A percentile compares a stretch with the other conserved stretches of the same genome.
phyloP scores from a whole-genome alignment of 352 stramenopile genomes.

The Pythium brachiatum region DNA sequence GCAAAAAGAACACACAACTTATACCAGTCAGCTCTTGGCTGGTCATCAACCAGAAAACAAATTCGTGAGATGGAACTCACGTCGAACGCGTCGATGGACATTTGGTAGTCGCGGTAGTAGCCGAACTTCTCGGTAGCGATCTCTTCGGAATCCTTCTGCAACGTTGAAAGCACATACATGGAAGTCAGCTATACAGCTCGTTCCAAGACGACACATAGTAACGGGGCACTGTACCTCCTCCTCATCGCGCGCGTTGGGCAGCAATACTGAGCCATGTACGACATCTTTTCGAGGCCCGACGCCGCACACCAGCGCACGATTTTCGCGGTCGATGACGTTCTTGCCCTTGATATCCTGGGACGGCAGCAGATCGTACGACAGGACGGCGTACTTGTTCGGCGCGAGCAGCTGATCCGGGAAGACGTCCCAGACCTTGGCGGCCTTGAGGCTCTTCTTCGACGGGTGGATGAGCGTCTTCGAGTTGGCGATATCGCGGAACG shows the following conservation, averaged over 20 bases:
- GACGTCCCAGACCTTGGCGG: conserved; percentile 80
- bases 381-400: conserved; percentile 80
- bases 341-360: conserved; percentile 80
- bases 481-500: conserved; percentile 71
- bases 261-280: conserved; percentile 73
- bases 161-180: not conserved
- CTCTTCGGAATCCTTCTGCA: conserved; percentile 48
- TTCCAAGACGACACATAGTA: not conserved
- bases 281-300: conserved; percentile 58
- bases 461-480: conserved; percentile 69
- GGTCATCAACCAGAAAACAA: too few species aligned
- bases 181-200: too few species aligned
- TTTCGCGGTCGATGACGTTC: conserved; percentile 63
- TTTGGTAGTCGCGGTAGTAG: conserved; percentile 80
- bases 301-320: conserved; percentile 66
- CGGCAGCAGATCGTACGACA: conserved; percentile 86
- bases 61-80: conserved; percentile 47
- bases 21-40: too few species aligned
- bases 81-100: conserved; percentile 62
- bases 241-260: conserved; percentile 53
- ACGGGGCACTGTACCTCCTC: conserved; percentile 40
- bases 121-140: conserved; percentile 65
- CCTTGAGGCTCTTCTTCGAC: conserved; percentile 81
- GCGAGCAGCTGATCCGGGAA: conserved; percentile 75
- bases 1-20: too few species aligned